Evolutionary conservation across 148 eudicot species (phyloP).

Genomic region (Hydrangea macrophylla): DNA sequence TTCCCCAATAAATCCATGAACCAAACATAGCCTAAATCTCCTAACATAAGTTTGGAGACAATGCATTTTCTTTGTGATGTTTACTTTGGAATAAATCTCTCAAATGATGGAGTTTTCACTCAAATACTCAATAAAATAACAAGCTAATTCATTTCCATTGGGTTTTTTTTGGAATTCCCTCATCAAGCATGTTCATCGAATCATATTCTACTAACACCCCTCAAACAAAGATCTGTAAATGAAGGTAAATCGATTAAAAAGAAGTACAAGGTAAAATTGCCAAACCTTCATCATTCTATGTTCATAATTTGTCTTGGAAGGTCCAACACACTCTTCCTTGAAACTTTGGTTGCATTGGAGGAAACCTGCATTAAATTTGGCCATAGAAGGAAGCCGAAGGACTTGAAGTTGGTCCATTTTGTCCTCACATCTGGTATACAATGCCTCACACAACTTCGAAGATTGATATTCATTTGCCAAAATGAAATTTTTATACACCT

Average conservation of each 20-base stretch:
- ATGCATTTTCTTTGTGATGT: neutral
- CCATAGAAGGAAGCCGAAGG: constrained; percentile 95
- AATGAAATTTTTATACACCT: constrained; percentile 68
- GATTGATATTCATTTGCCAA: constrained; percentile 85
- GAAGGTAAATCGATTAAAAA: neutral
- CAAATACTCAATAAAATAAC: constrained; percentile 1
- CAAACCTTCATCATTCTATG: constrained; percentile 84
- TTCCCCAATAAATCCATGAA: no score
- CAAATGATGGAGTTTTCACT: neutral
- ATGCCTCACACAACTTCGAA: constrained; percentile 79
- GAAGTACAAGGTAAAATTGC: neutral
- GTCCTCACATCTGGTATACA: constrained; percentile 82
- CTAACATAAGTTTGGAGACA: neutral
- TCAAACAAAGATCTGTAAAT: neutral
- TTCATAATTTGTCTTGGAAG: constrained; percentile 81
- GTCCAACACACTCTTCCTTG: constrained; percentile 78
- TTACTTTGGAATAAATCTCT: neutral
- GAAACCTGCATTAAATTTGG: constrained; percentile 91
- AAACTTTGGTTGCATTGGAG: constrained; percentile 86
- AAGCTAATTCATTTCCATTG: constrained; percentile 2
- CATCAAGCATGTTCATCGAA: neutral
- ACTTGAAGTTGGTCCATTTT: constrained; percentile 95
- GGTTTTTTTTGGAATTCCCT: constrained; percentile 1
- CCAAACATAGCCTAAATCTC: no score
- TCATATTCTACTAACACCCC: neutral